These are phyloP conservation scores for Trichosporon faecale DNA, from an alignment of 1,284 basidiomycete species.

Conservation along the genomic window DNA sequence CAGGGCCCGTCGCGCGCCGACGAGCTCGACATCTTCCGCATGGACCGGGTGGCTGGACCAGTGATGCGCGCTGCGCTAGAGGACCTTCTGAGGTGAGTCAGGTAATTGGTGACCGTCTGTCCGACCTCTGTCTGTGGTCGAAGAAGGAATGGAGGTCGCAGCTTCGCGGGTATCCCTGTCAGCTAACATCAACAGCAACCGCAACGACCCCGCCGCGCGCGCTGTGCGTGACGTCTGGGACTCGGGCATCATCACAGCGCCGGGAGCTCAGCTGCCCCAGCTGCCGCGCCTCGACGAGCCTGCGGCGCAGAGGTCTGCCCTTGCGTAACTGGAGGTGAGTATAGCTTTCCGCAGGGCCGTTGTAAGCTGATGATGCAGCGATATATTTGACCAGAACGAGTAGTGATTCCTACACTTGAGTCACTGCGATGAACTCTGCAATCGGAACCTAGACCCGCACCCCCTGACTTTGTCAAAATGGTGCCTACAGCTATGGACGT, in stretches of 20 bases:
- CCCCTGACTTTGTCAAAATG: too few relatives aligned
- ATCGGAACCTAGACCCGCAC: too few relatives aligned
- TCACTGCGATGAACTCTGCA: too few relatives aligned
- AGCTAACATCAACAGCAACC: slow-evolving; percentile 28
- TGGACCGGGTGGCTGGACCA: slow-evolving; percentile 67
- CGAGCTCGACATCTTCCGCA: slow-evolving; percentile 69
- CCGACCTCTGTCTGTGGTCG: too few relatives aligned
- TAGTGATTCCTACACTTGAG: too few relatives aligned
- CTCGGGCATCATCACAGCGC: slow-evolving; percentile 31
- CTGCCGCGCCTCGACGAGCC: background rate
- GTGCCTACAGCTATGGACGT: too few relatives aligned
- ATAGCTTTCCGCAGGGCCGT: too few relatives aligned
- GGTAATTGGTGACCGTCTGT: background rate
- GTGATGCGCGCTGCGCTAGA: slow-evolving; percentile 62
- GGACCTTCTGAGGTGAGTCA: slow-evolving; percentile 40
- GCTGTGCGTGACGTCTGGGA: slow-evolving; percentile 37
- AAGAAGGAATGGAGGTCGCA: too few relatives aligned
- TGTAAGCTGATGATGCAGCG: too few relatives aligned
- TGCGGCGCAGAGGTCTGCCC: background rate
- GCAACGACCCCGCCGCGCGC: slow-evolving; percentile 5
- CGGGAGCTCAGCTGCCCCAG: background rate
- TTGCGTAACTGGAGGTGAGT: background rate
- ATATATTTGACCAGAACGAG: too few relatives aligned
- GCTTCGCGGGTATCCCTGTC: too few relatives aligned
- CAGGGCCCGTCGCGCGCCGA: slow-evolving; percentile 83